Percentiles rank a stretch among this genome's conserved stretches.
These are phyloP conservation scores for Polymyxa betae DNA, from an alignment of 208 protist genomes.

Conservation along the genomic window DNA sequence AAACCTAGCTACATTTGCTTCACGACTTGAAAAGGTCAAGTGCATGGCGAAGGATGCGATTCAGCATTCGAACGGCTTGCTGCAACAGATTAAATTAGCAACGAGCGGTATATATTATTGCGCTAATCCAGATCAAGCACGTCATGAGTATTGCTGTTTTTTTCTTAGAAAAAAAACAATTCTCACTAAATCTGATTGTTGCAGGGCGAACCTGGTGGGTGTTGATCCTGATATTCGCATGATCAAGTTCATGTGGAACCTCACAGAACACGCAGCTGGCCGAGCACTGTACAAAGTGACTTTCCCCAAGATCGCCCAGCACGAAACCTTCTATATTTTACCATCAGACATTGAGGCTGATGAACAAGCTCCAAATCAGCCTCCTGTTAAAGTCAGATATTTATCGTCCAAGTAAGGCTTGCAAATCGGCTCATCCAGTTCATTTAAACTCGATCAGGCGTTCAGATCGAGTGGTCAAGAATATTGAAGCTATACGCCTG, in stretches of 20 bases:
- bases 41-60: not conserved
- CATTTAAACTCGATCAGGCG: no score
- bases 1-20: not conserved
- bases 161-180: not conserved
- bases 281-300: not conserved
- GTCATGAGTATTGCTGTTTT: not conserved
- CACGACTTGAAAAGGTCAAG: not conserved
- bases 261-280: not conserved
- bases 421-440: no score
- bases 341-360: not conserved
- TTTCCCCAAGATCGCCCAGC: not conserved
- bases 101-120: not conserved
- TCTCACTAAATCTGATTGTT: not conserved
- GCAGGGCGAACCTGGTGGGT: not conserved
- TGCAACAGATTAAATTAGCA: not conserved
- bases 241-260: conserved; percentile 2
- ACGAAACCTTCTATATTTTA: not conserved
- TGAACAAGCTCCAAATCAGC: not conserved
- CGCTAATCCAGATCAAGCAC: not conserved
- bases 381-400: not conserved
- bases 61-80: not conserved
- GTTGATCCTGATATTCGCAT: not conserved
- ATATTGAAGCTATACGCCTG: no score
- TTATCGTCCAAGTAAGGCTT: not conserved
- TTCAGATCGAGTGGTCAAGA: no score